Percentiles rank a stretch among this genome's conserved stretches.
Conservation (phyloP, 2,329 filamentous ascomycete species). For the Orbilia brochopaga region DNA sequence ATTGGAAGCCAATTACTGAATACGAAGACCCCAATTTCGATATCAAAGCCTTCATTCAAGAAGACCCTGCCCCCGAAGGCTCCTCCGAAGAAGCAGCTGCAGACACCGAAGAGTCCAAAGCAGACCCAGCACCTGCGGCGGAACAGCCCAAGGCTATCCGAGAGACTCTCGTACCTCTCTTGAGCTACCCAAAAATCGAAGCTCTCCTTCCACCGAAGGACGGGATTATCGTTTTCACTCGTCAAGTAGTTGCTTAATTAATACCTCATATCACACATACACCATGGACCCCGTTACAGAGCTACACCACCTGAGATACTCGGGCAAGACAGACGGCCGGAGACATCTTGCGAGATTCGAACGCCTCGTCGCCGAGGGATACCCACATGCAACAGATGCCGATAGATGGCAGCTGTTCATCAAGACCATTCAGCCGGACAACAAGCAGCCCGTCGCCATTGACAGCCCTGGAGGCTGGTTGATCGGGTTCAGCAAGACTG, state of each 20-base stretch:
- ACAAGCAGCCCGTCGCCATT: constrained; percentile 48
- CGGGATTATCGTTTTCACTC: constrained; percentile 33
- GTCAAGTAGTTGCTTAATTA: constrained; percentile 32
- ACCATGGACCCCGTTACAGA: constrained; percentile 52
- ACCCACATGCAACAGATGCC: constrained; percentile 53
- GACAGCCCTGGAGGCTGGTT: constrained; percentile 54
- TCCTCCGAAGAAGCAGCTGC: constrained; percentile 6
- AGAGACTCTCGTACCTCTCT: constrained; percentile 24
- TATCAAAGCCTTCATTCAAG: constrained; percentile 25
- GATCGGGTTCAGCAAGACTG: constrained; percentile 55
- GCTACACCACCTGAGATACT: constrained; percentile 54
- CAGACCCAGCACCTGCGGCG: constrained; percentile 18
- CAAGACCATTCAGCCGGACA: constrained; percentile 54
- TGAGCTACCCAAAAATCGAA: constrained; percentile 47
- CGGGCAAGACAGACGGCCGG: constrained; percentile 53
- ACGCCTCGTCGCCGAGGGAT: constrained; percentile 52
- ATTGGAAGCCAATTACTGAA: constrained; percentile 33
- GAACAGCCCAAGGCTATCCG: constrained; percentile 19
- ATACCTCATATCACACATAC: not conserved
- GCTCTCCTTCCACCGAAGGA: constrained; percentile 42
- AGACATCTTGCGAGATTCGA: constrained; percentile 55
- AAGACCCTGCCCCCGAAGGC: constrained; percentile 5
- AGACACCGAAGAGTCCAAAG: constrained; percentile 13
- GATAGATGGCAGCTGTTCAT: constrained; percentile 55
- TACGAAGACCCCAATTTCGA: constrained; percentile 30